phyloP scores from a whole-genome alignment of 2,329 filamentous ascomycete species.

The Claviceps pusilla region DNA sequence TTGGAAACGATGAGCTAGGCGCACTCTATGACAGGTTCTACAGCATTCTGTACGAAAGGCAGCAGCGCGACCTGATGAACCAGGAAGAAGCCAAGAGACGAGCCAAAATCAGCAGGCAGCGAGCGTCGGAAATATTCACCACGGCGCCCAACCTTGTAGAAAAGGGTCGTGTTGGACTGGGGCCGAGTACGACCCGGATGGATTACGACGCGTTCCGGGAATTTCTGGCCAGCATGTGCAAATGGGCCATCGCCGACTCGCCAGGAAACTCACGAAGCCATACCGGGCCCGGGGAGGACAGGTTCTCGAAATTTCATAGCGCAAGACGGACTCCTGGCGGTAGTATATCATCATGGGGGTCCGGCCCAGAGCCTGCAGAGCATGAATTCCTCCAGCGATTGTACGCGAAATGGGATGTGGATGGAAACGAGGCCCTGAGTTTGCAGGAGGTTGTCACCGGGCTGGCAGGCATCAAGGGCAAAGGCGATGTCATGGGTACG shows the following conservation, averaged over 20 bases:
- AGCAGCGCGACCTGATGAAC: slow-evolving; percentile 65
- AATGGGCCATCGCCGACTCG: slow-evolving; percentile 85
- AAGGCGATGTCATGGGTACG: slow-evolving; percentile 89
- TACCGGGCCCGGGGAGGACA: slow-evolving; percentile 34
- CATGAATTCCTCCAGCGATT: slow-evolving; percentile 87
- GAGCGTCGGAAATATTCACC: slow-evolving; percentile 23
- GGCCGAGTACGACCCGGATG: slow-evolving; percentile 84
- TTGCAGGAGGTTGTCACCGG: slow-evolving; percentile 87
- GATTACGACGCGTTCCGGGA: slow-evolving; percentile 94
- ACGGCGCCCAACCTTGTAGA: slow-evolving; percentile 43
- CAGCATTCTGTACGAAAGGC: slow-evolving; percentile 75
- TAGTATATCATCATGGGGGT: slow-evolving; percentile 36
- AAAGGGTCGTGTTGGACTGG: slow-evolving; percentile 74
- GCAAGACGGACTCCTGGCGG: slow-evolving; percentile 31
- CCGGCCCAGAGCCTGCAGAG: slow-evolving; percentile 57
- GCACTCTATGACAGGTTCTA: slow-evolving; percentile 93
- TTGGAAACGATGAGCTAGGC: slow-evolving; percentile 73
- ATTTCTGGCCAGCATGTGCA: slow-evolving; percentile 76
- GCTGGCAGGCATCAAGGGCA: slow-evolving; percentile 80
- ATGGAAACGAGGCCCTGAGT: slow-evolving; percentile 61
- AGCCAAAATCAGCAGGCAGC: slow-evolving; percentile 40
- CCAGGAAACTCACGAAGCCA: slow-evolving; percentile 43
- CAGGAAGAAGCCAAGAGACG: slow-evolving; percentile 59
- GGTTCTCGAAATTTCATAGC: slow-evolving; percentile 45
- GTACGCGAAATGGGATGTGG: slow-evolving; percentile 77